Evolutionary conservation across 768 basidiomycete genomes (phyloP), one percentile per base, ranked within the genome.

Genomic region (Tylopilus sp.): DNA sequence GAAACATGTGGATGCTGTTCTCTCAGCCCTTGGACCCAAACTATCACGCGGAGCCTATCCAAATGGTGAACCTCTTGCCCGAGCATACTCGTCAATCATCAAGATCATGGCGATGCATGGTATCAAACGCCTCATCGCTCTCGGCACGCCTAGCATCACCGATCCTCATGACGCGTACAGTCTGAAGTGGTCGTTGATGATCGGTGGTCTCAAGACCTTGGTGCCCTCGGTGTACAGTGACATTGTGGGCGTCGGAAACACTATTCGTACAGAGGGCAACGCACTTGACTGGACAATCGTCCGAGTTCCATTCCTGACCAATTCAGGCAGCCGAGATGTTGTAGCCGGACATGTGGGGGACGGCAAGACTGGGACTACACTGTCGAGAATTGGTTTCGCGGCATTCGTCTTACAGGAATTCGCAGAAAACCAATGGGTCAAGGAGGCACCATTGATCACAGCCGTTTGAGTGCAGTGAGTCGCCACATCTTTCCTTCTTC

Each of bases 301-400:
- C 28, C 74, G 88, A 30, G 86, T 90, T 3, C 87, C 87, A 0
- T 47, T 87, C 24, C 63, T 90, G 60, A 83, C 76, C 38, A 75
- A 80, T 55, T 70, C 74, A 5, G 63, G 74, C 24, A 72, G 71
- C 14, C 78, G 70, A 56, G 73, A 73, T 0, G 72, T 81, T 29
- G 64, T 80, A 4, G 83, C 78, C 26, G 88, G 88, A 3, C 87
- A 88, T 61, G 70, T 86, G 6, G 87, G 88, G 3, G 87, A 89
- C 57, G 78, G 78, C 16, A 76, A 74, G 58, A 77, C 75, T 9
- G 77, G 75, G 21, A 71, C 71, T 5, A 71, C 64, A n/a, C 64
- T 89, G 34, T 65, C 86, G 1, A 75, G 86, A 55, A 69, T 70
- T 10, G 86, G 78, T 0, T 87, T 83, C 54, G 86, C 83, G 6